These are phyloP conservation scores for Penstemon davidsonii DNA, from an alignment of 257 asterid species.

Conservation along the genomic window DNA sequence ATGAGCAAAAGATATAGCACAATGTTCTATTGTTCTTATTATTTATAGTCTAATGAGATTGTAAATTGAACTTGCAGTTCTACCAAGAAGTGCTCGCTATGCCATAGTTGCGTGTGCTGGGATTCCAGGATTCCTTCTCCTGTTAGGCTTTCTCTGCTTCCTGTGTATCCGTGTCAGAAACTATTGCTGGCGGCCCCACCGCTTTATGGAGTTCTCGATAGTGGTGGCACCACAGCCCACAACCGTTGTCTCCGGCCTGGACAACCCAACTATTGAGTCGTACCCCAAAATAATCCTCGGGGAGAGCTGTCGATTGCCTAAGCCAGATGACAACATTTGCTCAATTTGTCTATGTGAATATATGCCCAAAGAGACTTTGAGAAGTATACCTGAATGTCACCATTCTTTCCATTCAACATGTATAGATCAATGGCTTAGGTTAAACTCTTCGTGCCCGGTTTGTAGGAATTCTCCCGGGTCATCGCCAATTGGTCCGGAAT, in stretches of 20 bases:
- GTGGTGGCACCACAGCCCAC: slow-evolving; percentile 27
- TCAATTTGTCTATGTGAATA: slow-evolving; percentile 52
- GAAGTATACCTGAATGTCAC: slow-evolving; percentile 54
- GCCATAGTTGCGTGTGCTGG: slow-evolving; percentile 47
- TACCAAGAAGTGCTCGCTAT: slow-evolving; percentile 44
- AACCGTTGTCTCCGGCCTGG: slow-evolving; percentile 30
- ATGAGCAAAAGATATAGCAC: neutral
- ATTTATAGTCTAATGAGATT: neutral
- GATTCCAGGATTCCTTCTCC: slow-evolving; percentile 42
- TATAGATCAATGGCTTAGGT: slow-evolving; percentile 57
- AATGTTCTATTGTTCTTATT: neutral
- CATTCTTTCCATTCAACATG: slow-evolving; percentile 58
- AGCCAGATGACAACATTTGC: slow-evolving; percentile 44
- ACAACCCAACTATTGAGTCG: slow-evolving; percentile 45
- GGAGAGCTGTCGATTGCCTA: slow-evolving; percentile 52
- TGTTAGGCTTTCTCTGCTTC: slow-evolving; percentile 36
- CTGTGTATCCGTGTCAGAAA: slow-evolving; percentile 29
- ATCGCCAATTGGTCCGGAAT: neutral
- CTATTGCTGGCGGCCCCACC: slow-evolving; percentile 24
- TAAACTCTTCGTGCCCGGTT: slow-evolving; percentile 55
- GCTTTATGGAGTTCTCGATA: slow-evolving; percentile 31
- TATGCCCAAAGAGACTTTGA: slow-evolving; percentile 45
- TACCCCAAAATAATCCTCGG: slow-evolving; percentile 54
- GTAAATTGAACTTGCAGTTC: slow-evolving; percentile 26
- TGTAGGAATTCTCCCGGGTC: slow-evolving; percentile 45